phyloP scores from a whole-genome alignment of 805 yeast genomes.

The Lachancea sp. region DNA sequence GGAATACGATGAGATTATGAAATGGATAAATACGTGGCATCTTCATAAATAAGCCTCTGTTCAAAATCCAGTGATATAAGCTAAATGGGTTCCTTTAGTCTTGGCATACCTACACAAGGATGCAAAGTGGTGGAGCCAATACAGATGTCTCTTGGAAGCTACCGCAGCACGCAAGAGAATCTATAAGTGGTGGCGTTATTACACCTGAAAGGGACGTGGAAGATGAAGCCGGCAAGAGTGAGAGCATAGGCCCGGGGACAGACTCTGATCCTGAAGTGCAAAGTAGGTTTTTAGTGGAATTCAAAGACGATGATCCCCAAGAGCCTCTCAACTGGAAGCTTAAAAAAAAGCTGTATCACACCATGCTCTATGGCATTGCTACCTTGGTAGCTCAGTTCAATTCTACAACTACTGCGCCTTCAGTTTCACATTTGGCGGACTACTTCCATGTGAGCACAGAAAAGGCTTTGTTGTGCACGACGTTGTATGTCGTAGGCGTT shows the following conservation, averaged over 20 bases:
- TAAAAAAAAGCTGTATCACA: background rate
- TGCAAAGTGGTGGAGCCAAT: background rate
- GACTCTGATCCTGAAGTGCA: background rate
- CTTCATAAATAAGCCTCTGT: too few relatives aligned
- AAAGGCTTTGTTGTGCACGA: constrained; percentile 8
- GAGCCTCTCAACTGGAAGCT: background rate
- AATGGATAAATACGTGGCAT: too few relatives aligned
- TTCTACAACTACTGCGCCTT: background rate
- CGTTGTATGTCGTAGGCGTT: constrained; percentile 53
- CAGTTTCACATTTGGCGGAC: background rate
- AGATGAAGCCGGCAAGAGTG: background rate
- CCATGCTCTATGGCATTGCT: constrained; percentile 2
- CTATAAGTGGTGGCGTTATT: background rate
- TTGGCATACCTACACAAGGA: background rate
- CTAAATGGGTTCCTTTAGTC: background rate
- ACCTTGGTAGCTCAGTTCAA: constrained; percentile 1
- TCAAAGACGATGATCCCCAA: background rate
- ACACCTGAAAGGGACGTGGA: constrained; percentile 1
- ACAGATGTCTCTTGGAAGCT: background rate
- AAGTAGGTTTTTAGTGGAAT: background rate
- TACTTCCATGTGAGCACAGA: constrained; percentile 1
- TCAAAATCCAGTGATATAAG: background rate
- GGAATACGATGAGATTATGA: too few relatives aligned
- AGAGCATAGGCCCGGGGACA: background rate
- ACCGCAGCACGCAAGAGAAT: background rate